Evolutionary conservation across 1,284 basidiomycete species (phyloP).

Genomic region (Heterobasidion parviporum): DNA sequence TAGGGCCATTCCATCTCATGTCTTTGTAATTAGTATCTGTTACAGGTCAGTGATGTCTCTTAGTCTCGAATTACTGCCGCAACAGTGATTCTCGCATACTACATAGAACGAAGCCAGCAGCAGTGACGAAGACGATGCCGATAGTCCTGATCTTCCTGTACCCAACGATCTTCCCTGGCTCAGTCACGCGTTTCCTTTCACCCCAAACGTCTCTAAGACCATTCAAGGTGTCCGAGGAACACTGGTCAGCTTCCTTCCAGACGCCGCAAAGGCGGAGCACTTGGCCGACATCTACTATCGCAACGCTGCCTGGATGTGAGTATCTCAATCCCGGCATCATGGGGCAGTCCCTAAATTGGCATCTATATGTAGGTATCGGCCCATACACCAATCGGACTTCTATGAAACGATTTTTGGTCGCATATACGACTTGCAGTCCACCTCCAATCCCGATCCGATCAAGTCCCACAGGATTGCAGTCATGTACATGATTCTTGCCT

Average conservation of each 20-base stretch:
- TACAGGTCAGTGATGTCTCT: conserved; percentile 21
- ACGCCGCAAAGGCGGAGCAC: conserved; percentile 29
- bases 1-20: conserved; percentile 7
- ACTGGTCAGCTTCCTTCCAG: conserved; percentile 40
- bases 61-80: conserved; percentile 6
- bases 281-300: conserved; percentile 48
- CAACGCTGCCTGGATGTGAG: conserved; percentile 64
- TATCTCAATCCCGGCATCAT: conserved; percentile 9
- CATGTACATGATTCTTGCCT: conserved; percentile 25
- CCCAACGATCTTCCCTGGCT: conserved; percentile 51
- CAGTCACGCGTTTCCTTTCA: conserved; percentile 51
- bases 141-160: conserved; percentile 25
- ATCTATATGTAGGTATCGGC: conserved; percentile 43
- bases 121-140: conserved; percentile 39
- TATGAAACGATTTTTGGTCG: conserved; percentile 40
- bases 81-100: background rate
- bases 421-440: conserved; percentile 37
- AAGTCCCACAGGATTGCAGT: conserved; percentile 35
- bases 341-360: background rate
- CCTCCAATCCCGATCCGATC: conserved; percentile 31
- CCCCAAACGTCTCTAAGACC: conserved; percentile 31
- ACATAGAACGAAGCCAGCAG: conserved; percentile 48
- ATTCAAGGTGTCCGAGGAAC: conserved; percentile 32
- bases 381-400: conserved; percentile 49
- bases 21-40: conserved; percentile 22